Evolutionary conservation across 139 green algal species (phyloP).

Genomic region (Coccomyxa sp.): DNA sequence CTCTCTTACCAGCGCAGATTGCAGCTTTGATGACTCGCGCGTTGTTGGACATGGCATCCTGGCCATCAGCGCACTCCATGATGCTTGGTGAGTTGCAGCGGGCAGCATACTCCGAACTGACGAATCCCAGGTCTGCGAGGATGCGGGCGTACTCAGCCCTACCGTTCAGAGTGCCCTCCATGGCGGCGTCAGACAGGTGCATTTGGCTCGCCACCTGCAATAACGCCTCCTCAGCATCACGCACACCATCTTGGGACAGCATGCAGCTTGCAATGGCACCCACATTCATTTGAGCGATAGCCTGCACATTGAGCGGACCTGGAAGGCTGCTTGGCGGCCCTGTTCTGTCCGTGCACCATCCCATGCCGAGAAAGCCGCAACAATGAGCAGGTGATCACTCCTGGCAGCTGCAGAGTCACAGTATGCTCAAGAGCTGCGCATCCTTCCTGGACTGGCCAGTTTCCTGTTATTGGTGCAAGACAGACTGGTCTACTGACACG

Average conservation of each 20-base stretch:
- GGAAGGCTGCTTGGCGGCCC: constrained; percentile 16
- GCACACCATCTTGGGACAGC: background rate
- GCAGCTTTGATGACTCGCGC: constrained; percentile 58
- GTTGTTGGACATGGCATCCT: constrained; percentile 47
- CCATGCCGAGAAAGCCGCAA: constrained; percentile 75
- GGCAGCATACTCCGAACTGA: constrained; percentile 29
- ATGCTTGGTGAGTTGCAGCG: too few species aligned
- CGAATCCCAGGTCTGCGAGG: constrained; percentile 69
- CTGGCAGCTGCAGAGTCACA: constrained; percentile 29
- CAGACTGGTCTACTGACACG: too few species aligned
- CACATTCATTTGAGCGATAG: background rate
- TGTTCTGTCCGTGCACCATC: constrained; percentile 13
- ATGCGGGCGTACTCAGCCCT: constrained; percentile 64
- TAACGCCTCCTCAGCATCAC: background rate
- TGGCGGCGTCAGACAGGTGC: constrained; percentile 47
- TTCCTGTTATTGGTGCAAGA: background rate
- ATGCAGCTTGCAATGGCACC: too few species aligned
- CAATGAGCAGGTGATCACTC: constrained; percentile 80
- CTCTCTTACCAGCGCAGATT: constrained; percentile 29
- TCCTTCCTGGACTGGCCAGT: too few species aligned
- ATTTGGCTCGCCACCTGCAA: constrained; percentile 6
- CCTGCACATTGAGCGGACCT: background rate
- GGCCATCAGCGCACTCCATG: too few species aligned
- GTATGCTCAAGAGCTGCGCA: too few species aligned
- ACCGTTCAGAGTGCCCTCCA: constrained; percentile 64